Conservation (phyloP, 2,329 filamentous ascomycete genomes). For the Rutstroemia sp. region DNA sequence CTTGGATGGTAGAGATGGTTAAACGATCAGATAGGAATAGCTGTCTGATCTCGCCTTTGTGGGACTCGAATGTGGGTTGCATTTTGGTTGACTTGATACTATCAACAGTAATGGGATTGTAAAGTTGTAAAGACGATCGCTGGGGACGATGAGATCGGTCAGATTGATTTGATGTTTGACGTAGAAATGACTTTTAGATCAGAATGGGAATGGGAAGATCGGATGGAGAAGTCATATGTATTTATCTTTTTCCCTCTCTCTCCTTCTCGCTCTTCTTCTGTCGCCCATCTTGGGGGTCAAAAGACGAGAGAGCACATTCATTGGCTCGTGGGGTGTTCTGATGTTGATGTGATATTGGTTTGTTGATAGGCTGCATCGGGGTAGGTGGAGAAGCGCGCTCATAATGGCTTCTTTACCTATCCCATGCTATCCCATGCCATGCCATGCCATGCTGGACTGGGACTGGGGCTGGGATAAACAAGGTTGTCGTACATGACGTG, state of each 20-base stretch:
- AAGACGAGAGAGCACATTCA: neutral
- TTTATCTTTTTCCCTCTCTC: neutral
- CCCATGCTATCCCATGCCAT: too few relatives aligned
- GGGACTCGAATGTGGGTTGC: conserved; percentile 4
- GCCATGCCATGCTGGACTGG: too few relatives aligned
- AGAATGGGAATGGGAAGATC: too few relatives aligned
- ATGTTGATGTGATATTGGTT: conserved; percentile 2
- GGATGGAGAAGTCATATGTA: conserved; percentile 4
- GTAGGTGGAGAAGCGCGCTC: conserved; percentile 7
- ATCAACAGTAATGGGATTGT: neutral
- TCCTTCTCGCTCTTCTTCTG: neutral
- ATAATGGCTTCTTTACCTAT: neutral
- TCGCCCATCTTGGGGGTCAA: too few relatives aligned
- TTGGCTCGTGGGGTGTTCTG: neutral
- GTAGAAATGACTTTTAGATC: too few relatives aligned
- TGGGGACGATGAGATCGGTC: too few relatives aligned
- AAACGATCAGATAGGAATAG: conserved; percentile 3
- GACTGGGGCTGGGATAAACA: neutral
- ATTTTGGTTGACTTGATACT: neutral
- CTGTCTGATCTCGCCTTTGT: conserved; percentile 5
- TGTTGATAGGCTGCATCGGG: conserved; percentile 6
- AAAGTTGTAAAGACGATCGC: neutral
- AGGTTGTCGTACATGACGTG: conserved; percentile 8
- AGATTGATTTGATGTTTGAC: too few relatives aligned
- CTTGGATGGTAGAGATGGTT: conserved; percentile 4